Base-by-base conservation (phyloP, 495 filamentous ascomycete genomes). In the Neurospora sp. region DNA sequence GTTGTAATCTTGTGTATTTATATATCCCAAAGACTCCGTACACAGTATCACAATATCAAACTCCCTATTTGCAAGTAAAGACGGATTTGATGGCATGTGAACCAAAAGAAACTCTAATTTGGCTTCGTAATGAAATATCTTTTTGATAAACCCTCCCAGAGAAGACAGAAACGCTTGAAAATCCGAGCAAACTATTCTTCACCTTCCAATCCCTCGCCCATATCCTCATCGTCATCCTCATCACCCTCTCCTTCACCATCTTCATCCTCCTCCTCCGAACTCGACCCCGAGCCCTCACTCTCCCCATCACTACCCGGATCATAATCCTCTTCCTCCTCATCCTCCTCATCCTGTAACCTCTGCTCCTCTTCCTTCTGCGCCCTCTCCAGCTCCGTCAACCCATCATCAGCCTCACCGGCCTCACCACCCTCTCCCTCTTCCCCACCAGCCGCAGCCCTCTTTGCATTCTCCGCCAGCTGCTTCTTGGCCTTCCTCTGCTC, bases 251-350 rank as follows among this genome's bases (percentile, higher is more conserved):
- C 85, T 23, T 86, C 85, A 11, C 84, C 86, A 39, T 86, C 87
- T 2, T 86, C 87, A 4, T 81, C 86, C 10, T 85, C 86, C 0
- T 87, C 88, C 70, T 80, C 84, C 1, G 74, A 74, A 39, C 84
- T 88, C 4, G 82, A 84, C 39, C 89, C 92, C 40, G 86, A 88
- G 5, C 91, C 92, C 31, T 93, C 93, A 74, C 90, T 93, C 8
- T 92, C 90, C 5, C 85, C 90, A 0, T 91, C 92, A 75, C 89
- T 92, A 2, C 91, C 93, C 4, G 93, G 93, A 77, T 95, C 90
- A 81, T 95, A 96, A 75, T 97, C 95, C 80, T 97, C 95, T 76
- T 95, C 94, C 35, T 93, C 89, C 77, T 96, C 93, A 73, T 97
- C 94, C 75, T 94, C 92, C 4, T 90, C 88, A 66, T 91, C 88